Evolutionary conservation across 2,329 filamentous ascomycete species (phyloP), one percentile per base, ranked within the genome.

Genomic region (Raffaelea albimanens): DNA sequence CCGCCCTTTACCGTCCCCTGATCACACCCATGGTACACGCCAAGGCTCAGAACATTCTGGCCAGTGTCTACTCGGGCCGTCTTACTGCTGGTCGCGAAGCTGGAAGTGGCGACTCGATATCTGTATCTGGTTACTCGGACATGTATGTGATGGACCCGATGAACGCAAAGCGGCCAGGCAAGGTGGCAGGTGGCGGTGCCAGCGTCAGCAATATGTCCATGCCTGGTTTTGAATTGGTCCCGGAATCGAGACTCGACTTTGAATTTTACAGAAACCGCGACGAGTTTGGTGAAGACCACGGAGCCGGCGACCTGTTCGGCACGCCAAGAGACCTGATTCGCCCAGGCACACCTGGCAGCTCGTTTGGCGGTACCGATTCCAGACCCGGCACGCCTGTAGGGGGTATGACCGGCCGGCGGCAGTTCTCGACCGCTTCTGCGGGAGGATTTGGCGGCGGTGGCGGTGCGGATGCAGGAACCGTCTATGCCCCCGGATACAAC

Each of bases 11-110:
- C 70, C 86, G 85, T 63, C 84, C 86, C 3, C 74, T 97, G 19
- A 90, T 91, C 57, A 95, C 89, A 0, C 91, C 91, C 3, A 96
- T 97, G 90, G 91, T 97, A 3, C 85, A 94, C 58, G 85, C 87
- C 46, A 95, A 86, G 65, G 87, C 88, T 2, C 87, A 93, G 58
- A 89, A 93, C 50, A 75, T 93, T 38, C 75, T 98, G 10, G 83
- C 84, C n/a, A 80, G 85, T 40, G 75, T 98, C 44, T 96, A 96
- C 62, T 82, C 82, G 21, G 91, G 90, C 11, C 83, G 91, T 4
- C 67, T 95, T 21, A 76, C 73, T 2, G 83, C 88, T 48, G 77
- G 80, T 2, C 75, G 80, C 23, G 76, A 79, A 22, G 73, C 72
- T 2, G 73, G 72, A n/a, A 69, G 75, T 0, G 69, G 73, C 48